These are phyloP conservation scores for Fusarium sp. DNA, from an alignment of 2,329 filamentous ascomycete genomes.

Conservation along the genomic window DNA sequence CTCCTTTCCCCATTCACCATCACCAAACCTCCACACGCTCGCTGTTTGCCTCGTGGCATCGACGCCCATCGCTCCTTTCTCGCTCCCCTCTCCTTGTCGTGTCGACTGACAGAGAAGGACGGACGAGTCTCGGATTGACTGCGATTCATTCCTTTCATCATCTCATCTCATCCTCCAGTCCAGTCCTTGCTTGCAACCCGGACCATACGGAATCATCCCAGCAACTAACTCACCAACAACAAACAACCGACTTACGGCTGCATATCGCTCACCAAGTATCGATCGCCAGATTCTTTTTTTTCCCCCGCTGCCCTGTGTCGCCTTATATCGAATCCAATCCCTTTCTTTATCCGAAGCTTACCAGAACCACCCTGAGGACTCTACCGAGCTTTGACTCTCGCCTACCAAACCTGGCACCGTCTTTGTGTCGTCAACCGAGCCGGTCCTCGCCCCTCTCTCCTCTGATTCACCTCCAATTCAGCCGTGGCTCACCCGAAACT, in stretches of 20 bases:
- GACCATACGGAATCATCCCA: constrained; percentile 14
- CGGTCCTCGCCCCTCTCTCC: not conserved
- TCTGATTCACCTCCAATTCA: constrained; percentile 1
- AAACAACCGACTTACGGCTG: constrained; percentile 33
- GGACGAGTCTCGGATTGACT: constrained; percentile 9
- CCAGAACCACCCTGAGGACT: not conserved
- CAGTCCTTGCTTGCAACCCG: constrained; percentile 10
- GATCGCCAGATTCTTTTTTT: constrained; percentile 20
- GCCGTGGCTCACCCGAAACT: not conserved
- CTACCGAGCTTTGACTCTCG: not conserved
- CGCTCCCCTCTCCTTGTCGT: constrained; percentile 9
- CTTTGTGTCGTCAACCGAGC: not conserved
- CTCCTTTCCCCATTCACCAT: constrained; percentile 13
- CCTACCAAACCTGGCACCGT: not conserved
- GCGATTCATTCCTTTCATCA: constrained; percentile 31
- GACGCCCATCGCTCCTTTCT: constrained; percentile 24
- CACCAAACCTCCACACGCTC: constrained; percentile 21
- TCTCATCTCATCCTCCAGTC: constrained; percentile 25
- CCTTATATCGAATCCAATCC: not conserved
- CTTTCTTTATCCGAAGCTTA: not conserved
- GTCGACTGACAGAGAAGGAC: constrained; percentile 13
- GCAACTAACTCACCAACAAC: constrained; percentile 17
- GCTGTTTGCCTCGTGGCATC: constrained; percentile 20
- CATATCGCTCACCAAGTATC: constrained; percentile 41
- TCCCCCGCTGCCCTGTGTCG: not conserved